A percentile compares a stretch with the other conserved stretches of the same genome.
Conservation (phyloP, 768 basidiomycete species). For the Suillus placidus region DNA sequence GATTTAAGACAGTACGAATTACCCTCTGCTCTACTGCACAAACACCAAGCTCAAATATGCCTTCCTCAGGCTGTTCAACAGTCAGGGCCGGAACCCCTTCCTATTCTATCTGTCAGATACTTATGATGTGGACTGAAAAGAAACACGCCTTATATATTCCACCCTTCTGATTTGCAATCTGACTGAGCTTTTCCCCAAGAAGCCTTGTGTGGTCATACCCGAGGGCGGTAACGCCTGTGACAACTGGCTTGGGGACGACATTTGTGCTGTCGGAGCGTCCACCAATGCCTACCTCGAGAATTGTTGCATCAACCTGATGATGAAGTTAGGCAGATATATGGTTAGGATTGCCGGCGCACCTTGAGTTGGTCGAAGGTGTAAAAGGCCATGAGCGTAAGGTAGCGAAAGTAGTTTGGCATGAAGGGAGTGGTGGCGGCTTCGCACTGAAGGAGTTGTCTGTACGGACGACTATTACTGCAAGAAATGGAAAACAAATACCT, state of each 20-base stretch:
- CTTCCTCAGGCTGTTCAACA: constrained; percentile 74
- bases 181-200: constrained; percentile 82
- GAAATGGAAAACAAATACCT: constrained; percentile 44
- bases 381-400: constrained; percentile 88
- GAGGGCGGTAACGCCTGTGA: constrained; percentile 86
- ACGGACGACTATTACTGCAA: not conserved
- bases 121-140: not conserved
- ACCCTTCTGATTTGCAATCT: constrained; percentile 95
- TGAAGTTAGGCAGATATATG: not conserved
- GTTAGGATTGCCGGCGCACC: constrained; percentile 33
- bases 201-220: constrained; percentile 91
- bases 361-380: constrained; percentile 83
- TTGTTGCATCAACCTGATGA: constrained; percentile 74
- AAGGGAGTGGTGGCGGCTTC: constrained; percentile 50
- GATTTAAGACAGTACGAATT: constrained; percentile 11
- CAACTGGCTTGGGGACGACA: constrained; percentile 87
- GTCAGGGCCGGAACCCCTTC: constrained; percentile 84
- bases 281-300: constrained; percentile 96
- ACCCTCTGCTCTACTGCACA: constrained; percentile 72
- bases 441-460: constrained; percentile 39
- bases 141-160: constrained; percentile 87
- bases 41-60: constrained; percentile 64
- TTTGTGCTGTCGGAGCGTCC: constrained; percentile 96
- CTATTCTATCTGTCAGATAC: constrained; percentile 36
- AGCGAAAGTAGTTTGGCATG: constrained; percentile 94